These are phyloP conservation scores for Chaetothyriales sp. DNA, from an alignment of 2,329 filamentous ascomycete genomes.

Conservation along the genomic window DNA sequence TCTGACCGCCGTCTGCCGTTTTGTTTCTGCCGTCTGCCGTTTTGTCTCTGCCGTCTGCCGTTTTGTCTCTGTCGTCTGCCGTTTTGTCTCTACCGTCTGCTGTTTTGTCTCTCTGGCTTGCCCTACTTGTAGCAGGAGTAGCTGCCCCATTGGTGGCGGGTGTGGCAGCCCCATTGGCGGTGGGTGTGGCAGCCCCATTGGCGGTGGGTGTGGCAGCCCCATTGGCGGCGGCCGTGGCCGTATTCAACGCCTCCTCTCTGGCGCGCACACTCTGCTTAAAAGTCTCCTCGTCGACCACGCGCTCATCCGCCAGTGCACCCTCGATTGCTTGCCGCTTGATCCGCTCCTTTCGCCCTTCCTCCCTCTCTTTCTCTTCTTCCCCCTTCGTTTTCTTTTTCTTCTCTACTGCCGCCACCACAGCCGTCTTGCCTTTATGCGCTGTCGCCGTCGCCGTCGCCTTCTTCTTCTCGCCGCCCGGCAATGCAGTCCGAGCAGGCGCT, in stretches of 20 bases:
- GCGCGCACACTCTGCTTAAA: constrained; percentile 52
- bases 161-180: constrained; percentile 2
- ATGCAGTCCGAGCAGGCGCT: constrained; percentile 36
- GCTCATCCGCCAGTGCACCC: constrained; percentile 54
- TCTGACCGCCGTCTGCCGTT: not conserved
- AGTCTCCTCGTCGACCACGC: constrained; percentile 52
- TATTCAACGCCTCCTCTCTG: constrained; percentile 31
- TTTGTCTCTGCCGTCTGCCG: not conserved
- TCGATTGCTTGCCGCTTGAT: constrained; percentile 53
- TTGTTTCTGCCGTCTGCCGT: not conserved
- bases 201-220: not conserved
- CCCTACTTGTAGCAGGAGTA: not conserved
- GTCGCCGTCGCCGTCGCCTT: not conserved
- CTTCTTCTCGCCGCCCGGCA: constrained; percentile 25
- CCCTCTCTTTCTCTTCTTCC: constrained; percentile 26
- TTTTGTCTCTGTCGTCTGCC: not conserved
- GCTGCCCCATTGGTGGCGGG: not conserved
- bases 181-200: constrained; percentile 1
- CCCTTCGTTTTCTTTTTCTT: not conserved
- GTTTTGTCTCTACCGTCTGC: not conserved
- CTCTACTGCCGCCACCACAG: not conserved
- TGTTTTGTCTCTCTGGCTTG: not conserved
- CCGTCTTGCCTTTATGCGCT: constrained; percentile 2
- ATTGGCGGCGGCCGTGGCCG: constrained; percentile 1
- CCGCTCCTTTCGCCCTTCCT: constrained; percentile 44